These are phyloP conservation scores for Alternaria metachromatica DNA, from an alignment of 2,329 filamentous ascomycete genomes.

Conservation along the genomic window DNA sequence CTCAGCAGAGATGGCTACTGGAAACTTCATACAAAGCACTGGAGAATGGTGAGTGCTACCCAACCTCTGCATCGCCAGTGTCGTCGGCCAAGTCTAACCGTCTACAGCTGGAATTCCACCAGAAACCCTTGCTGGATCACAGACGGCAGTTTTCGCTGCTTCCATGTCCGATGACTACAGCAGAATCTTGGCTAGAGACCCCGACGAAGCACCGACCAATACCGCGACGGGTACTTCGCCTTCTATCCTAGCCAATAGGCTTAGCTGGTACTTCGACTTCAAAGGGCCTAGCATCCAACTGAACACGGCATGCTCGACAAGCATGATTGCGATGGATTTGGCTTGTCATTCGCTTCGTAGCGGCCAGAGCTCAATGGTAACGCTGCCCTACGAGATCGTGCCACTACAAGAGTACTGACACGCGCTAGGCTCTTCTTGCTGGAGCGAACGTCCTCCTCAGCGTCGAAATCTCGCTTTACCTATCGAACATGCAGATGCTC, in stretches of 20 bases:
- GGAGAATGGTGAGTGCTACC: background rate
- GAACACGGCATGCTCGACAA: background rate
- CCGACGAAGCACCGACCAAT: background rate
- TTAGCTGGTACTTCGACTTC: background rate
- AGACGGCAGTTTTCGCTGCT: background rate
- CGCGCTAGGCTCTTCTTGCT: background rate
- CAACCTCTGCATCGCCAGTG: background rate
- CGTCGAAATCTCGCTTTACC: background rate
- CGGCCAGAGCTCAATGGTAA: background rate
- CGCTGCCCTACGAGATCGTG: background rate
- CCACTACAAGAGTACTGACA: background rate
- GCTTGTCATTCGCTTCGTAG: background rate
- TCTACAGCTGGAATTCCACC: background rate
- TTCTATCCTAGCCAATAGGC: background rate
- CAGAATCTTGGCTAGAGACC: background rate
- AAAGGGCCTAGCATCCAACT: background rate
- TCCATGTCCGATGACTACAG: background rate
- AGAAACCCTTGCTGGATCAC: background rate
- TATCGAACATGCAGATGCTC: background rate
- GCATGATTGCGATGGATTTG: background rate
- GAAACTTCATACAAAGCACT: background rate
- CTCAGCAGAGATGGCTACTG: background rate
- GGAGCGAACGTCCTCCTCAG: background rate
- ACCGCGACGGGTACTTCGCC: background rate
- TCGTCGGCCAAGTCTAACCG: background rate